Conservation (phyloP, 495 filamentous ascomycete species). For the Podospora pseudopauciseta region DNA sequence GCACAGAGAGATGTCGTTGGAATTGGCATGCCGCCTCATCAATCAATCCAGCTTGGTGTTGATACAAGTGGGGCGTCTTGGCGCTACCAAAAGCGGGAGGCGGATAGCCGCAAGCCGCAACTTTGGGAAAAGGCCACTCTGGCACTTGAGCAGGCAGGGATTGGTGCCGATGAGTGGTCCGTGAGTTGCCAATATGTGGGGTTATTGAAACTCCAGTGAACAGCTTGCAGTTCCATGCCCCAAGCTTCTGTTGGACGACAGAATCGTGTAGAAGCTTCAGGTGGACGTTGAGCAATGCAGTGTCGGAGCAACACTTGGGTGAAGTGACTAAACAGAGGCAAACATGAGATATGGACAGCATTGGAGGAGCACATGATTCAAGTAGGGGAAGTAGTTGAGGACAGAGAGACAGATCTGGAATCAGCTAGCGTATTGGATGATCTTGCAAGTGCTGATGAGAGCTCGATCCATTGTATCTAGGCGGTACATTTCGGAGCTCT, state of each 20-base stretch:
- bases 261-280: conserved; percentile 10
- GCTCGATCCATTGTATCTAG: neutral
- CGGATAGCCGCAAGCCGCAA: conserved; percentile 11
- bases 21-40: neutral
- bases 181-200: neutral
- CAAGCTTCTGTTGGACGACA: neutral
- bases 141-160: conserved; percentile 28
- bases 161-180: conserved; percentile 7
- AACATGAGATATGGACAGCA: neutral
- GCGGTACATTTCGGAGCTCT: neutral
- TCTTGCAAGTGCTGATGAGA: neutral
- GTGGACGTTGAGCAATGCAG: neutral
- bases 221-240: neutral
- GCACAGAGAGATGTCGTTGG: neutral
- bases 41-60: neutral
- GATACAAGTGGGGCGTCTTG: neutral
- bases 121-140: conserved; percentile 35
- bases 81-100: conserved; percentile 9
- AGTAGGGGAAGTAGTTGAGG: neutral
- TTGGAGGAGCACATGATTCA: neutral
- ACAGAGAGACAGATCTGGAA: neutral
- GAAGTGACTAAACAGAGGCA: conserved; percentile 1
- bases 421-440: neutral
- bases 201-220: conserved; percentile 5
- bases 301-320: neutral